A percentile compares a stretch with the other conserved stretches of the same genome.
These are phyloP conservation scores for Vaccinium corymbosum DNA, from an alignment of 148 eudicot genomes.

Conservation along the genomic window DNA sequence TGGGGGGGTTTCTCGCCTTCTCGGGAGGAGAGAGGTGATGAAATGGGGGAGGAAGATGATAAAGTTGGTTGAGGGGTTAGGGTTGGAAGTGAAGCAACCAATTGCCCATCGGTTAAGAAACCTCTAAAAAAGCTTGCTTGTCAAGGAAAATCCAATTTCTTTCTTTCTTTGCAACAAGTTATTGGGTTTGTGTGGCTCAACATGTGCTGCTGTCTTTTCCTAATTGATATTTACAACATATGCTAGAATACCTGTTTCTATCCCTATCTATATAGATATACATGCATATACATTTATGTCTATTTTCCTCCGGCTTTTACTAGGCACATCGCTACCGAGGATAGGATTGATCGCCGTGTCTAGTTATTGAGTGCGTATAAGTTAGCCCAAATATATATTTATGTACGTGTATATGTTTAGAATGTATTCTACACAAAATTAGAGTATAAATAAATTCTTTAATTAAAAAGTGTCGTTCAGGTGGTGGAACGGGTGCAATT, in stretches of 20 bases:
- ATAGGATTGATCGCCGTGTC: not conserved
- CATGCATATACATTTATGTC: too few relatives aligned
- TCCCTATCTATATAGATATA: too few relatives aligned
- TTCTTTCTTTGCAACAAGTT: slow-evolving; percentile 5
- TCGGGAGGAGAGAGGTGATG: not conserved
- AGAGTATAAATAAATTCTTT: not conserved
- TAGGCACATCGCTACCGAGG: not conserved
- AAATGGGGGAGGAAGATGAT: not conserved
- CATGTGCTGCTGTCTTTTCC: not conserved
- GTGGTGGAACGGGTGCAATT: too few relatives aligned
- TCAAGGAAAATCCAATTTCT: slow-evolving; percentile 21
- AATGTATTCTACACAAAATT: not conserved
- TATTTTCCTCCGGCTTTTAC: too few relatives aligned
- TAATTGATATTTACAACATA: not conserved
- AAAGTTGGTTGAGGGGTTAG: slow-evolving; percentile 16
- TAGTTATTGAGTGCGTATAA: too few relatives aligned
- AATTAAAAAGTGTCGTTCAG: not conserved
- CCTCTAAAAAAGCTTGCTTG: slow-evolving; percentile 24
- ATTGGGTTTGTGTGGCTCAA: not conserved
- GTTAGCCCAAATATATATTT: not conserved
- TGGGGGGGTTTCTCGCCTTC: not conserved
- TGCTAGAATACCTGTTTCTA: too few relatives aligned
- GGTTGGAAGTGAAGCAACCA: slow-evolving; percentile 15
- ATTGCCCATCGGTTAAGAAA: slow-evolving; percentile 28
- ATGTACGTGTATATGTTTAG: not conserved